Base-by-base conservation (phyloP, 768 basidiomycete genomes). In the Collybiopsis luxurians region DNA sequence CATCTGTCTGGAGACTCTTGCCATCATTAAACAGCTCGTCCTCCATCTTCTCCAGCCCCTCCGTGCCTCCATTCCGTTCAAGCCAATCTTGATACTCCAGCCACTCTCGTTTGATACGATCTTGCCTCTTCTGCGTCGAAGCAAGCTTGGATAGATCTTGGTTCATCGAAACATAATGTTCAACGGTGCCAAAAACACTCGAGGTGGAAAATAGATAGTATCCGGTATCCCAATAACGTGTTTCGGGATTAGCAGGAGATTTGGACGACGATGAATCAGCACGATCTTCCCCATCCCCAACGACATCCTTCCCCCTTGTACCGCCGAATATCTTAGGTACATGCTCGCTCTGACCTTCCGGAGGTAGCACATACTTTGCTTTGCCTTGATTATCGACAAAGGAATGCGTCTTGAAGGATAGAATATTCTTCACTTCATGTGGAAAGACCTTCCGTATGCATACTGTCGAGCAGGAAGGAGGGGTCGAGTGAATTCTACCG, bases 151-250 rank as follows among this genome's bases (percentile, higher is more conserved):
- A 76, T 42, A 91, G 72, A 58, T 79, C 81, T 55, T 74, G 65
- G 61, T 75, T 76, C 88, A 91, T 90, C 48, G 76, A 73, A 17
- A 79, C 70, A 49, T 85, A 68, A 63, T 82, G 84, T 65, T 86
- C 80, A 60, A 78, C 73, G 7, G 79, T 75, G 11, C 79, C 81
- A 66, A 73, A 75, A 47, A 77, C 74, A 48, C 76, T 83, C 53
- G 74, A 75, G 15, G 81, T 80, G 50, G 81, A 78, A 87, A 88
- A 90, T 40, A 92, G 63, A 64, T 92, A 92, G 79, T 81, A 87
- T 4, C 89, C 89, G 63, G 85, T 82, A 55, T 88, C 78, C 89
- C 89, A 92, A 63, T 80, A 78, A 60, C 79, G 83, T 40, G 72
- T 74, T 21, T 79, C 73, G 38, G 23, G 64, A 61, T 4, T 66